These are phyloP conservation scores for Fraxinus dipetala DNA, from an alignment of 305 asterid genomes.

Conservation along the genomic window DNA sequence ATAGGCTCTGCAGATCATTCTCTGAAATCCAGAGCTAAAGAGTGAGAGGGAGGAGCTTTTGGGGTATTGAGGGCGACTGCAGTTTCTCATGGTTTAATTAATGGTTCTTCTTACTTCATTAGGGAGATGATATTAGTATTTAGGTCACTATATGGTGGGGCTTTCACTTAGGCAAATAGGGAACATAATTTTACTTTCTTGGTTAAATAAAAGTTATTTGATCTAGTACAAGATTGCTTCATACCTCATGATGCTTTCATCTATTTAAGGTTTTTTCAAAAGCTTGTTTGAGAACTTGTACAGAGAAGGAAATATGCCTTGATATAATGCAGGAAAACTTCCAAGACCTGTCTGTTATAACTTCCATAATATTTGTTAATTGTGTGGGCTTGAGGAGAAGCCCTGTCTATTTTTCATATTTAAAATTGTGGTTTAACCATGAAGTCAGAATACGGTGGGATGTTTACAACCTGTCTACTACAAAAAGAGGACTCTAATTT, in stretches of 20 bases:
- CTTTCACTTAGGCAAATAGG: background rate
- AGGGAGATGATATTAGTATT: background rate
- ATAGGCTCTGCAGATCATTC: background rate
- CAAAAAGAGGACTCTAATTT: background rate
- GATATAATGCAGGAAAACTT: background rate
- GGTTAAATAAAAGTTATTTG: background rate
- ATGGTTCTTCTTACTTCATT: background rate
- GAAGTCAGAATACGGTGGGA: background rate
- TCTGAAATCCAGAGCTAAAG: background rate
- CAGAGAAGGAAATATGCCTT: background rate
- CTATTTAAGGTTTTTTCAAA: background rate
- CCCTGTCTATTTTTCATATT: background rate
- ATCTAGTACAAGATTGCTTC: background rate
- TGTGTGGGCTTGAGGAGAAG: background rate
- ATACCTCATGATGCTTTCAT: background rate
- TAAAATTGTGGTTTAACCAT: background rate
- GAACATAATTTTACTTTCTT: background rate
- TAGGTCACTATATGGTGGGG: background rate
- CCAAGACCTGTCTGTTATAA: background rate
- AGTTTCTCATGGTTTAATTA: background rate
- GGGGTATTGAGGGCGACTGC: background rate
- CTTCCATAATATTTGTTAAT: background rate
- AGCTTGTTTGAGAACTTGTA: background rate
- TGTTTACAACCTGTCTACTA: background rate
- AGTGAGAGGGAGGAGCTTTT: background rate